These are phyloP conservation scores for Sporobolomyces phaffii DNA, from an alignment of 768 basidiomycete species.

Conservation along the genomic window DNA sequence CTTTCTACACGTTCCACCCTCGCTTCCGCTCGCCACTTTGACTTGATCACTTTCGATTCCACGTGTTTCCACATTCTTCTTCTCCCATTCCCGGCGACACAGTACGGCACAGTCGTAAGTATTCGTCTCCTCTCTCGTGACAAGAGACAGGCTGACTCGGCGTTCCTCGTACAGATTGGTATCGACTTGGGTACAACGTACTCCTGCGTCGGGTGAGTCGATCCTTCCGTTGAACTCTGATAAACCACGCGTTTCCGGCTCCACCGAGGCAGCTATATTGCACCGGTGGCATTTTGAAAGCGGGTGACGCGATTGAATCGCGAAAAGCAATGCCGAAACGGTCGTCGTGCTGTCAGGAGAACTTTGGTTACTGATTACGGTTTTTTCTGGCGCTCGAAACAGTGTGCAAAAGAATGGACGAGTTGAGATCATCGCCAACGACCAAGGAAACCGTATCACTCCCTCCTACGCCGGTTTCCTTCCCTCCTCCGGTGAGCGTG, in stretches of 20 bases:
- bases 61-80: conserved; percentile 8
- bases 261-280: too few species aligned
- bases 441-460: conserved; percentile 98
- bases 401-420: conserved; percentile 79
- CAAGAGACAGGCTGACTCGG: too few species aligned
- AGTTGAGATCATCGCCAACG: conserved; percentile 90
- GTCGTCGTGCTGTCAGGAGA: too few species aligned
- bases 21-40: background rate
- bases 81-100: background rate
- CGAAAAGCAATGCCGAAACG: too few species aligned
- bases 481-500: conserved; percentile 38
- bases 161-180: conserved; percentile 17
- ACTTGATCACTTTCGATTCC: background rate
- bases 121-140: too few species aligned
- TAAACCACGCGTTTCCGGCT: background rate
- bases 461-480: conserved; percentile 53
- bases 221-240: background rate
- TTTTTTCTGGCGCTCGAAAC: conserved; percentile 12
- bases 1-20: background rate
- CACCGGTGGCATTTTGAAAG: too few species aligned
- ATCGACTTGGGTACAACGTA: conserved; percentile 55
- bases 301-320: background rate
- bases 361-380: background rate
- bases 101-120: conserved; percentile 37
- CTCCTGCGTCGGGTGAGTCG: conserved; percentile 88